phyloP scores from a whole-genome alignment of 495 filamentous ascomycete species.

The Poronia punctata region DNA sequence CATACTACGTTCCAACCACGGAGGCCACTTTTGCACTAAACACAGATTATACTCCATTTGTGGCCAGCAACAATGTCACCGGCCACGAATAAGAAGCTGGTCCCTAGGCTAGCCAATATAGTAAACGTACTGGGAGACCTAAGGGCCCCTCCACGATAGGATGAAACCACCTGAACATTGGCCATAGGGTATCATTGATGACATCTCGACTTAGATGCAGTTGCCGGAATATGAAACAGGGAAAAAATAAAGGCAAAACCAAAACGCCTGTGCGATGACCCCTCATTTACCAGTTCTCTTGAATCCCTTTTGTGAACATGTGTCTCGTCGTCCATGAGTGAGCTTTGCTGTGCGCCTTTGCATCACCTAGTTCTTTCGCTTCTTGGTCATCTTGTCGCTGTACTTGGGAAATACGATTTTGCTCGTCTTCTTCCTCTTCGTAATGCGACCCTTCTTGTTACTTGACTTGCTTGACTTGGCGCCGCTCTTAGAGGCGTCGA shows the following conservation, averaged over 20 bases:
- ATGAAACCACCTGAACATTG: neutral
- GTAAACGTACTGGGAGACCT: neutral
- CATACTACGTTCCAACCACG: conserved; percentile 4
- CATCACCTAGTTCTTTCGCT: conserved; percentile 27
- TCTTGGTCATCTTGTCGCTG: conserved; percentile 37
- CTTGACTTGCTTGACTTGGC: conserved; percentile 21
- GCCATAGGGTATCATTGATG: conserved; percentile 11
- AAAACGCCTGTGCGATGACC: conserved; percentile 11
- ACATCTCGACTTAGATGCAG: conserved; percentile 16
- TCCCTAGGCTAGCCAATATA: neutral
- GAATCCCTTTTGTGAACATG: neutral
- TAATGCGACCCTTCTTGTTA: conserved; percentile 30
- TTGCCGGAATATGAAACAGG: conserved; percentile 1
- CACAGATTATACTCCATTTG: neutral
- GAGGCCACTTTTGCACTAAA: conserved; percentile 4
- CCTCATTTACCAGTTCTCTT: conserved; percentile 3
- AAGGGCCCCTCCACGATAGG: neutral
- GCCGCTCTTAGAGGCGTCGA: conserved; percentile 32
- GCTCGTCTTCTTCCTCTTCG: conserved; percentile 43
- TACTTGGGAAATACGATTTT: conserved; percentile 47
- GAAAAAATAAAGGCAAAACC: conserved; percentile 6
- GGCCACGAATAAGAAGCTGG: neutral
- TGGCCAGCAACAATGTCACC: neutral
- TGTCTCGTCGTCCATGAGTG: neutral
- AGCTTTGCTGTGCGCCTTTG: neutral